Percentiles rank a stretch among this genome's conserved stretches.
Evolutionary conservation across 805 yeast species (phyloP).

Genomic region (Candida silvatica): DNA sequence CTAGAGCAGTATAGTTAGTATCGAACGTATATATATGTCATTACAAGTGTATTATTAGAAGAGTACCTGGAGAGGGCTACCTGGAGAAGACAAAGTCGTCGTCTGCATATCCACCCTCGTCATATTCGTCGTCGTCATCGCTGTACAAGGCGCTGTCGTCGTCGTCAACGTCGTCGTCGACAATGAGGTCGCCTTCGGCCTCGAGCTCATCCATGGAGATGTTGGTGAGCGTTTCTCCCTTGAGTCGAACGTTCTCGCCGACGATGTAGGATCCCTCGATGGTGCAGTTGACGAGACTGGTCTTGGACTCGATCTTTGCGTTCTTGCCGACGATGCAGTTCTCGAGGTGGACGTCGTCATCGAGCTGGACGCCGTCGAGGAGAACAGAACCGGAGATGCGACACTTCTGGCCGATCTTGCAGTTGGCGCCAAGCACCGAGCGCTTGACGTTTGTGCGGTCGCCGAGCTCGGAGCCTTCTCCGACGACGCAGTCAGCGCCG

Average conservation of each 20-base stretch:
- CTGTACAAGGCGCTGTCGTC: slow-evolving; percentile 40
- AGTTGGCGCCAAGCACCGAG: slow-evolving; percentile 67
- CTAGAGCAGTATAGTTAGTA: too few relatives aligned
- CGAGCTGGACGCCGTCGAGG: slow-evolving; percentile 61
- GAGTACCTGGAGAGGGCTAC: too few relatives aligned
- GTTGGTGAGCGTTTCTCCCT: slow-evolving; percentile 31
- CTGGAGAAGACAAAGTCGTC: slow-evolving; percentile 29
- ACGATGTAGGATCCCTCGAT: slow-evolving; percentile 77
- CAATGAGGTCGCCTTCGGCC: slow-evolving; percentile 13
- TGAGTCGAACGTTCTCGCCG: slow-evolving; percentile 37
- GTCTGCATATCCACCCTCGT: slow-evolving; percentile 5
- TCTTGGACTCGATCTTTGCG: slow-evolving; percentile 56
- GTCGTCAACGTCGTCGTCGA: slow-evolving; percentile 21
- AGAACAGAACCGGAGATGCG: slow-evolving; percentile 82
- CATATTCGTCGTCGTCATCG: slow-evolving; percentile 41
- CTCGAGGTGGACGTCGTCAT: slow-evolving; percentile 72
- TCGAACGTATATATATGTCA: too few relatives aligned
- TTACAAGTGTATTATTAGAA: too few relatives aligned
- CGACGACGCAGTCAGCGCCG: slow-evolving; percentile 83
- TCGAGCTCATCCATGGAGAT: slow-evolving; percentile 25
- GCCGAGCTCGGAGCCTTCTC: slow-evolving; percentile 55
- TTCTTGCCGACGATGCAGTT: slow-evolving; percentile 78
- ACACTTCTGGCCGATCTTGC: slow-evolving; percentile 78
- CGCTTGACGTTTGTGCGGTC: slow-evolving; percentile 84
- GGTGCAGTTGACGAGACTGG: slow-evolving; percentile 69